Conservation (phyloP, 768 basidiomycete species). For the Boletus vinaceobasis region DNA sequence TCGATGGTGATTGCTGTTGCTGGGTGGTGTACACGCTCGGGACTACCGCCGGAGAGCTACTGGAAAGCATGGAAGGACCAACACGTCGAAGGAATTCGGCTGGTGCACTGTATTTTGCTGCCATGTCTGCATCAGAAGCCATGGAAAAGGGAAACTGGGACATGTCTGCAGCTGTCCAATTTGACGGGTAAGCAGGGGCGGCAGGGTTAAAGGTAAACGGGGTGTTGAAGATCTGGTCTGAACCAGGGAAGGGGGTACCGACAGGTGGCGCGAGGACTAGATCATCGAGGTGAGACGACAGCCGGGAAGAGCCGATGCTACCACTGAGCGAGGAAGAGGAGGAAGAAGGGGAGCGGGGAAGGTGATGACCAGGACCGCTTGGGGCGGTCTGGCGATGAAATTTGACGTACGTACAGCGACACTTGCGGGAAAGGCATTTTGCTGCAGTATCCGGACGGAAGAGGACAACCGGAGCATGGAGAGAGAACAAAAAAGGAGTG, state of each 20-base stretch:
- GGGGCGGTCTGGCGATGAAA: slow-evolving; percentile 82
- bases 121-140: slow-evolving; percentile 36
- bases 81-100: slow-evolving; percentile 41
- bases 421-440: slow-evolving; percentile 71
- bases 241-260: slow-evolving; percentile 14
- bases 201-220: slow-evolving; percentile 30
- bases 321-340: slow-evolving; percentile 28
- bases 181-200: slow-evolving; percentile 14
- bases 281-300: slow-evolving; percentile 38
- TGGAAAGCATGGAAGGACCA: slow-evolving; percentile 17
- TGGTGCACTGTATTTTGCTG: slow-evolving; percentile 46
- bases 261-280: slow-evolving; percentile 40
- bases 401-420: slow-evolving; percentile 75
- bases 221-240: slow-evolving; percentile 31
- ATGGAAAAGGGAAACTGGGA: slow-evolving; percentile 19
- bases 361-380: slow-evolving; percentile 64
- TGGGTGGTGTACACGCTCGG: slow-evolving; percentile 19
- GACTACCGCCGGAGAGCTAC: slow-evolving; percentile 1
- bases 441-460: slow-evolving; percentile 36
- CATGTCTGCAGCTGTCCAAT: slow-evolving; percentile 21
- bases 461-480: background rate
- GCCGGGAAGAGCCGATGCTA: slow-evolving; percentile 12
- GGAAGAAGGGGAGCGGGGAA: slow-evolving; percentile 34
- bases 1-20: slow-evolving; percentile 14
- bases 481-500: background rate